These are phyloP conservation scores for Solanum medicagineum DNA, from an alignment of 257 asterid species.

Conservation along the genomic window DNA sequence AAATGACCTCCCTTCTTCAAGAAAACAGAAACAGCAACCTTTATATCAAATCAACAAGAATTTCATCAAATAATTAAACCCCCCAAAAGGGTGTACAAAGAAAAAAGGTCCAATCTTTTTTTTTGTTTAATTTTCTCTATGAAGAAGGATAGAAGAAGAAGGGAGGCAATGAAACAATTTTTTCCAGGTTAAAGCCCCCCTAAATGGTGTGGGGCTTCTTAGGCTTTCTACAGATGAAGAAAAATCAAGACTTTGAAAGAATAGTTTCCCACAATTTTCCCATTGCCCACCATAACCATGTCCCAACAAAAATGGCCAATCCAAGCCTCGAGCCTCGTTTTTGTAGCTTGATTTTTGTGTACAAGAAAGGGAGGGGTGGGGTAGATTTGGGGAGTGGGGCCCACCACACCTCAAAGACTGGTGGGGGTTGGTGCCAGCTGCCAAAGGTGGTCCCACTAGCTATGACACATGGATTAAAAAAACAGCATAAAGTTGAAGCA, in stretches of 20 bases:
- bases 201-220: not conserved
- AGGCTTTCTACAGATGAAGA: constrained; percentile 1
- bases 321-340: not conserved
- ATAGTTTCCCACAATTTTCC: constrained; percentile 33
- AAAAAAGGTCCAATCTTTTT: not conserved
- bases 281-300: constrained; percentile 16
- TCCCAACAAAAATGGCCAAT: not conserved
- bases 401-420: constrained; percentile 1
- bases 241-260: not conserved
- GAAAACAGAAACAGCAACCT: constrained; percentile 44
- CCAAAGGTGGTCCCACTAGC: constrained; percentile 19
- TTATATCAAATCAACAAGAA: not conserved
- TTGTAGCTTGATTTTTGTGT: not conserved
- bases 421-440: constrained; percentile 31
- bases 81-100: not conserved
- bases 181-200: not conserved
- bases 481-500: not conserved
- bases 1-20: constrained; percentile 31
- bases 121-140: not conserved
- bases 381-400: too few species aligned
- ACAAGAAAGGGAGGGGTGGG: not conserved
- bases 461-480: not conserved
- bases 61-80: not conserved
- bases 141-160: not conserved
- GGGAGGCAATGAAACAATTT: not conserved